Conservation (phyloP, 345 rosid species). For the Moricandia moricandioides region DNA sequence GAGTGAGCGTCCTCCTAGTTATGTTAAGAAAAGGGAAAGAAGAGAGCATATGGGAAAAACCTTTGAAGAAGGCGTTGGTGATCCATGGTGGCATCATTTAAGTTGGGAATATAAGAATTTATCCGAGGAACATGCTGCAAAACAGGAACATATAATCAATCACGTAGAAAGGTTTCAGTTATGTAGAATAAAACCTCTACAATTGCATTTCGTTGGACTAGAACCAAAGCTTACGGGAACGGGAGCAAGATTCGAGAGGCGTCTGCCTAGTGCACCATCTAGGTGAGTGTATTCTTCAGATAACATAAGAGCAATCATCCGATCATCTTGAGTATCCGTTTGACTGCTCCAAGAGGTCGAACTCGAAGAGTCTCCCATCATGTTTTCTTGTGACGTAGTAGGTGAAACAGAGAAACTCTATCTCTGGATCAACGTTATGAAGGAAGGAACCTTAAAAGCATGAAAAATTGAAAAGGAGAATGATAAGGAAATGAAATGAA, state of each 20-base stretch:
- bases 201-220: not conserved
- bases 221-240: constrained; percentile 50
- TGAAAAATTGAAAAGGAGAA: not conserved
- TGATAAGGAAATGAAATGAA: not conserved
- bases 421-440: not conserved
- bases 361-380: constrained; percentile 65
- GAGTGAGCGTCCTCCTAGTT: constrained; percentile 3
- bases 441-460: no score
- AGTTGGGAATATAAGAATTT: constrained; percentile 74
- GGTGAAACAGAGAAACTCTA: not conserved
- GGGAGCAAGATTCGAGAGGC: constrained; percentile 75
- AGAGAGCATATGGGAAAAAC: constrained; percentile 36
- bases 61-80: constrained; percentile 89
- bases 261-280: constrained; percentile 74
- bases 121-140: constrained; percentile 79
- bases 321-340: constrained; percentile 72
- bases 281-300: constrained; percentile 75
- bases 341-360: constrained; percentile 82
- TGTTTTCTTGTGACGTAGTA: constrained; percentile 29
- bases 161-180: not conserved
- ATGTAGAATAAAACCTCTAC: not conserved
- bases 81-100: constrained; percentile 78
- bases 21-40: not conserved
- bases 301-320: constrained; percentile 75
- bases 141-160: constrained; percentile 14